A percentile compares a stretch with the other conserved stretches of the same genome.
Evolutionary conservation across 305 asterid genomes (phyloP).

Genomic region (Ajuga reptans): DNA sequence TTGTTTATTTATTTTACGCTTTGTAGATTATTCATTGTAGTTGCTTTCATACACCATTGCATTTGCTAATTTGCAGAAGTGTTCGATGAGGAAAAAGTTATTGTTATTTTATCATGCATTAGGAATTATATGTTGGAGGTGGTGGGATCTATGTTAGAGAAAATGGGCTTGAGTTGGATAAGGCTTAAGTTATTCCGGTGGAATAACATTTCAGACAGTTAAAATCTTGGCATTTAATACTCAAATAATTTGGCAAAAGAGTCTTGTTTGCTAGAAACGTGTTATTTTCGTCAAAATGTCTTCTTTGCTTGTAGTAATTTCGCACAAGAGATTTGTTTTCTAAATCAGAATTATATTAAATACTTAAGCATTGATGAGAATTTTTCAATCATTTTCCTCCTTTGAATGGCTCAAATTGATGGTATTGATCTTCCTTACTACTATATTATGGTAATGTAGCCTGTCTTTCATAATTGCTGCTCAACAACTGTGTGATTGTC

Average conservation of each 20-base stretch:
- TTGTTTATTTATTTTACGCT: not conserved
- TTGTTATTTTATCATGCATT: slow-evolving; percentile 1
- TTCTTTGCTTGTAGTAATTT: not conserved
- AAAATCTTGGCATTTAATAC: not conserved
- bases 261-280: not conserved
- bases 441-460: not conserved
- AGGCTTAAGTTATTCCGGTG: not conserved
- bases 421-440: not conserved
- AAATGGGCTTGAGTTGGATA: not conserved
- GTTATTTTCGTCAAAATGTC: not conserved
- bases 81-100: not conserved
- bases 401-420: not conserved
- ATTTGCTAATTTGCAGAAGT: not conserved
- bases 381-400: not conserved
- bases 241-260: not conserved
- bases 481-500: not conserved
- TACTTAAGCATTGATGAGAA: not conserved
- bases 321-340: not conserved
- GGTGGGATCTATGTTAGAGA: not conserved
- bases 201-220: not conserved
- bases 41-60: slow-evolving; percentile 2
- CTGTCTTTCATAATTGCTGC: not conserved
- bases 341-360: not conserved
- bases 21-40: slow-evolving; percentile 8
- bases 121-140: not conserved